phyloP scores from a whole-genome alignment of 2,329 filamentous ascomycete species.

The Paecilomyces fulvus region DNA sequence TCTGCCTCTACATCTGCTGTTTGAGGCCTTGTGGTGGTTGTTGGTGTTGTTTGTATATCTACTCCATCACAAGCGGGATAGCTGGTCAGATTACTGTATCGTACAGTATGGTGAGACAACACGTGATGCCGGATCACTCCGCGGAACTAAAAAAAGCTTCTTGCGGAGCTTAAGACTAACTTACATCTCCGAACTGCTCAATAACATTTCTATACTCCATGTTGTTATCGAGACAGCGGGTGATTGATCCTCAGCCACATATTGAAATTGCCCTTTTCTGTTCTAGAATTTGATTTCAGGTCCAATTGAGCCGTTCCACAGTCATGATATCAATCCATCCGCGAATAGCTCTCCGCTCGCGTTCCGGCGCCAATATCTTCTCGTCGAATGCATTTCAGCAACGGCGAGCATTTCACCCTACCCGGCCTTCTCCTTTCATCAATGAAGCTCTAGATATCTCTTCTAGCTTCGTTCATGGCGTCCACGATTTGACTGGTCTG shows the following conservation, averaged over 20 bases:
- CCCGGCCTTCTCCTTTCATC: slow-evolving; percentile 34
- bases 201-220: background rate
- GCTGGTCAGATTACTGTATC: background rate
- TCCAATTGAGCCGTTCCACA: background rate
- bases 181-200: background rate
- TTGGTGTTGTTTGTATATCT: background rate
- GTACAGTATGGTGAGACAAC: background rate
- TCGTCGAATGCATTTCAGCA: slow-evolving; percentile 11
- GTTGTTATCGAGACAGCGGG: background rate
- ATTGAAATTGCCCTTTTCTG: background rate
- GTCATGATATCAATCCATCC: slow-evolving; percentile 10
- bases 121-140: background rate
- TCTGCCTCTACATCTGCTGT: background rate
- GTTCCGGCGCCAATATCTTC: slow-evolving; percentile 1
- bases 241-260: background rate
- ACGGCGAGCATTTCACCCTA: slow-evolving; percentile 44
- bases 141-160: background rate
- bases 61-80: background rate
- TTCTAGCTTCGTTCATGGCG: slow-evolving; percentile 37
- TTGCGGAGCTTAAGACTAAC: background rate
- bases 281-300: background rate
- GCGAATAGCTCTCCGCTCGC: slow-evolving; percentile 3
- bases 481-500: slow-evolving; percentile 44
- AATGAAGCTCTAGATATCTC: slow-evolving; percentile 36
- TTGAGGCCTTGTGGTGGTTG: background rate